A percentile compares a stretch with the other conserved stretches of the same genome.
Conservation (phyloP, 352 stramenopile genomes). For the Phytophthora gonapodyides region DNA sequence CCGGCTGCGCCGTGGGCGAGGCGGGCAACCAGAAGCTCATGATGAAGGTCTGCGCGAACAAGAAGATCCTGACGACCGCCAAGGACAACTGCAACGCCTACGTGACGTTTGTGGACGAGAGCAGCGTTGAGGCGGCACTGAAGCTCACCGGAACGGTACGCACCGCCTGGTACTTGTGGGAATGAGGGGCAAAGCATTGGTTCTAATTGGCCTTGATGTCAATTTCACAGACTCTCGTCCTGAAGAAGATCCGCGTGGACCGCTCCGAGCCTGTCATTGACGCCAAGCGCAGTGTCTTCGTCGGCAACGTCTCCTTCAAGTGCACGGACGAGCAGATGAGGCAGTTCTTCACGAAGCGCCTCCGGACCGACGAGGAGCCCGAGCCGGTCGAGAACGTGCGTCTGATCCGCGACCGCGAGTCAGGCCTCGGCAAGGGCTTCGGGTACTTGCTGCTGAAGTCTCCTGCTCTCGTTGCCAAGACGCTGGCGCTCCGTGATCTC, state of each 20-base stretch:
- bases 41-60: slow-evolving; percentile 91
- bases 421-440: slow-evolving; percentile 92
- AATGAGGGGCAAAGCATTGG: background rate
- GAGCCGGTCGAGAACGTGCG: slow-evolving; percentile 86
- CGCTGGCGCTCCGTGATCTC: slow-evolving; percentile 61
- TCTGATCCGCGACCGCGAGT: slow-evolving; percentile 89
- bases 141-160: slow-evolving; percentile 71
- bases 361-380: slow-evolving; percentile 69
- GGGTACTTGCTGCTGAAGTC: slow-evolving; percentile 89
- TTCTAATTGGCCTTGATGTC: slow-evolving; percentile 11
- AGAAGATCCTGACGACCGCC: slow-evolving; percentile 76
- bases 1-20: slow-evolving; percentile 83
- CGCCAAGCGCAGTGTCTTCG: slow-evolving; percentile 85
- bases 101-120: slow-evolving; percentile 78
- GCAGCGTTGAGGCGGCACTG: slow-evolving; percentile 66
- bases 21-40: slow-evolving; percentile 92
- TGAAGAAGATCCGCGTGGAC: slow-evolving; percentile 74
- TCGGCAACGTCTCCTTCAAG: slow-evolving; percentile 91
- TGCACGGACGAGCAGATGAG: slow-evolving; percentile 78
- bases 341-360: slow-evolving; percentile 72
- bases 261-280: slow-evolving; percentile 68
- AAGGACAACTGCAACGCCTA: slow-evolving; percentile 93
- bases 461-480: slow-evolving; percentile 66
- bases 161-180: background rate
- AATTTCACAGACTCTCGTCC: slow-evolving; percentile 50